phyloP scores from a whole-genome alignment of 257 asterid genomes.

The Nicotiana attenuata region DNA sequence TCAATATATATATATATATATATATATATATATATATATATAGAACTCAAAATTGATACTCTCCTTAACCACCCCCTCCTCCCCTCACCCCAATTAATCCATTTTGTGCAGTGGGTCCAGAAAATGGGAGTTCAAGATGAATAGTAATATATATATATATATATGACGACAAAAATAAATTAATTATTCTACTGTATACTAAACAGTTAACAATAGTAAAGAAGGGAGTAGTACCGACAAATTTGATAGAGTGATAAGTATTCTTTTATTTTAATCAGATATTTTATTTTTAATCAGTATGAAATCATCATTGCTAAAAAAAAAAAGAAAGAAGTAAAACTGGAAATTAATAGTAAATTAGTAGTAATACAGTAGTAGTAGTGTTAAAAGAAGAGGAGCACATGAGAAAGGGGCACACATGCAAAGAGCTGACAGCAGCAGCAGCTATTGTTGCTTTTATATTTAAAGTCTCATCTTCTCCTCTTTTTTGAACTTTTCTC shows the following conservation, averaged over 20 bases:
- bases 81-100: background rate
- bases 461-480: slow-evolving; percentile 2
- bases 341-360: no score
- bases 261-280: no score
- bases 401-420: background rate
- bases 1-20: no score
- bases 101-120: background rate
- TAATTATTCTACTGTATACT: background rate
- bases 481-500: background rate
- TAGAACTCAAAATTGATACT: background rate
- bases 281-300: no score
- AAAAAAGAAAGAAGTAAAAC: no score
- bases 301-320: no score
- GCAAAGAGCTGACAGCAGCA: background rate
- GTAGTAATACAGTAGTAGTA: background rate
- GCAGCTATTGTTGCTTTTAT: background rate
- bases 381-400: background rate
- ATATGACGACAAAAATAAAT: background rate
- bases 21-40: no score
- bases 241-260: no score
- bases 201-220: background rate
- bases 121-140: background rate
- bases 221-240: background rate
- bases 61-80: background rate
- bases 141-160: background rate